Evolutionary conservation across 352 stramenopile genomes (phyloP).

Genomic region (Thraustotheca clavata): DNA sequence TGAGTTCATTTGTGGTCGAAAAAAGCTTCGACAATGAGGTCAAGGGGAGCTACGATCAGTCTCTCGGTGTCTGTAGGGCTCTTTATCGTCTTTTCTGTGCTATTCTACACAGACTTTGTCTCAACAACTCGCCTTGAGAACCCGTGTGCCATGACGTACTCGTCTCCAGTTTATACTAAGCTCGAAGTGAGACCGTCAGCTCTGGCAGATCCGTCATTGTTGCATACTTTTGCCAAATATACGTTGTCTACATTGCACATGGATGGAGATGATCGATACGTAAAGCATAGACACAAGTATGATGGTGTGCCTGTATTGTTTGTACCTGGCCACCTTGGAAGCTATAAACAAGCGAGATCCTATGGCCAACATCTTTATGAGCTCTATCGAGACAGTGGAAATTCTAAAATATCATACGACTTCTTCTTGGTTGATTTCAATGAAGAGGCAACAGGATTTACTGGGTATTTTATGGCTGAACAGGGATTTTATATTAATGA

Average conservation of each 20-base stretch:
- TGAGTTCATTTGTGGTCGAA: background rate
- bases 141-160: conserved; percentile 80
- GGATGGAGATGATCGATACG: conserved; percentile 16
- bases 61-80: background rate
- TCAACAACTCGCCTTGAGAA: background rate
- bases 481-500: conserved; percentile 73
- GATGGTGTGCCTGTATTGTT: conserved; percentile 73
- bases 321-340: conserved; percentile 69
- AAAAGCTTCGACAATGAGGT: background rate
- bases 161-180: conserved; percentile 66
- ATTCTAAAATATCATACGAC: conserved; percentile 34
- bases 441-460: conserved; percentile 62
- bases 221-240: conserved; percentile 47
- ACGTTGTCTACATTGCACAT: conserved; percentile 57
- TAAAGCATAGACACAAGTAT: conserved; percentile 28
- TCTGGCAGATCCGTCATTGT: conserved; percentile 32
- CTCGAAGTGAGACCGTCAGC: background rate
- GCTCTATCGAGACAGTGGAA: conserved; percentile 28
- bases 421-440: conserved; percentile 75
- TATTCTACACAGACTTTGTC: conserved; percentile 5
- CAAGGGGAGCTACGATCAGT: background rate
- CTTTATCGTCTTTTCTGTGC: conserved; percentile 17
- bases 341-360: conserved; percentile 79
- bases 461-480: conserved; percentile 50
- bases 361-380: conserved; percentile 65